These are phyloP conservation scores for Venturiaceae sp. DNA, from an alignment of 2,329 filamentous ascomycete species.

Conservation along the genomic window DNA sequence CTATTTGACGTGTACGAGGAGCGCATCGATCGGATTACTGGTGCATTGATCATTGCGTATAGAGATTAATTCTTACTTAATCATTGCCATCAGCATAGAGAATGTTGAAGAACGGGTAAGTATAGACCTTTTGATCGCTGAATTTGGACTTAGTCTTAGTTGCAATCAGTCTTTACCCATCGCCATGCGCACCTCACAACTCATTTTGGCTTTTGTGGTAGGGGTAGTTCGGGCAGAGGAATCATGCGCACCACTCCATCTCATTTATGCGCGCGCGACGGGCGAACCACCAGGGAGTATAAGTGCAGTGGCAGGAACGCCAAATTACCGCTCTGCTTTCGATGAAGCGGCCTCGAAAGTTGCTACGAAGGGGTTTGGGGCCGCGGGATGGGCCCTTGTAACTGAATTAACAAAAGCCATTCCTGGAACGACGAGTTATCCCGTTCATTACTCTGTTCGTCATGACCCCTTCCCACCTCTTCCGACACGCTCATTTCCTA, in stretches of 20 bases:
- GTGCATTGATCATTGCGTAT: too few relatives aligned
- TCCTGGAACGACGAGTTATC: background rate
- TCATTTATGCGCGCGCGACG: conserved; percentile 3
- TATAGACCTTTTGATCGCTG: too few relatives aligned
- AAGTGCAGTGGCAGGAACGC: background rate
- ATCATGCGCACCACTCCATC: background rate
- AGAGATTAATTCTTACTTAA: too few relatives aligned
- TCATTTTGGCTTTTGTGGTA: too few relatives aligned
- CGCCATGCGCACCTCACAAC: too few relatives aligned
- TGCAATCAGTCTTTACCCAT: too few relatives aligned
- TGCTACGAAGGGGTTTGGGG: conserved; percentile 1
- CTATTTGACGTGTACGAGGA: too few relatives aligned
- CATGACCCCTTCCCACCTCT: background rate
- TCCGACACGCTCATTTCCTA: background rate
- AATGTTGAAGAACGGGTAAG: too few relatives aligned
- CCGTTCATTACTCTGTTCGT: conserved; percentile 2
- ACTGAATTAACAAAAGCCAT: background rate
- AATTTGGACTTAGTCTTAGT: too few relatives aligned
- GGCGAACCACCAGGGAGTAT: background rate
- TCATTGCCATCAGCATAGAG: too few relatives aligned
- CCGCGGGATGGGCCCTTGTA: background rate
- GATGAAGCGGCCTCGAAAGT: background rate
- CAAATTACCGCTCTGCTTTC: background rate
- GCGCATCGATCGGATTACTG: too few relatives aligned
- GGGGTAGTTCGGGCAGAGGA: too few relatives aligned